Evolutionary conservation across 2,329 filamentous ascomycete species (phyloP).

Genomic region (Calonectria ilicicola): DNA sequence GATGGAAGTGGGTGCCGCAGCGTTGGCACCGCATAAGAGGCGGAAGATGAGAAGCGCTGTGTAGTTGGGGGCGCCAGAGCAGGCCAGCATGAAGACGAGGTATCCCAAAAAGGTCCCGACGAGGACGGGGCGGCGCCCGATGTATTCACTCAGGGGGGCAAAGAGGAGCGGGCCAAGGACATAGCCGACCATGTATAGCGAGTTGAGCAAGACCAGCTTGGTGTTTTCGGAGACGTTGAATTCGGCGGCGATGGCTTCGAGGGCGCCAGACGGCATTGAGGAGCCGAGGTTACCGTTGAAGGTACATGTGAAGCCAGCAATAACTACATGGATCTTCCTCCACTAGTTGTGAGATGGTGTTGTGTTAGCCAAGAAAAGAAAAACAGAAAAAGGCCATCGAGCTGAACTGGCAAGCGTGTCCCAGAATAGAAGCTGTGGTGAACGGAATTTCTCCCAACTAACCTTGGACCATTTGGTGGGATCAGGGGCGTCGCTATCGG

Average conservation of each 20-base stretch:
- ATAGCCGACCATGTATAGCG: constrained; percentile 51
- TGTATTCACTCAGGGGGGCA: constrained; percentile 50
- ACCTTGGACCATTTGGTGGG: constrained; percentile 48
- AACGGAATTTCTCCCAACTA: constrained; percentile 6
- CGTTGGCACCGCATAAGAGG: constrained; percentile 47
- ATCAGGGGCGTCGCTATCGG: constrained; percentile 37
- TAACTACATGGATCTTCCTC: constrained; percentile 49
- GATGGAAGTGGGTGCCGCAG: constrained; percentile 49
- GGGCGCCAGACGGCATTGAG: constrained; percentile 51
- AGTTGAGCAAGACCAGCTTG: constrained; percentile 50
- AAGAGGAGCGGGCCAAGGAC: constrained; percentile 50
- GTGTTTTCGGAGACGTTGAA: constrained; percentile 42
- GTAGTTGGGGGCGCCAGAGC: constrained; percentile 57
- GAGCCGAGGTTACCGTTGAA: constrained; percentile 52
- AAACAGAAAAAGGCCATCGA: neutral
- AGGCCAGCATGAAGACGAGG: constrained; percentile 48
- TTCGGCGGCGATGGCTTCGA: constrained; percentile 46
- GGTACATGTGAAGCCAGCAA: constrained; percentile 51
- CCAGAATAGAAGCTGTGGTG: neutral
- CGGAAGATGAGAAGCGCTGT: constrained; percentile 57
- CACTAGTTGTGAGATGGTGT: neutral
- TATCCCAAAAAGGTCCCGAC: constrained; percentile 49
- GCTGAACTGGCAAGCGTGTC: neutral
- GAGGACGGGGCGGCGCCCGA: constrained; percentile 49
- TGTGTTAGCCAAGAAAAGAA: too few species aligned